Percentiles rank a stretch among this genome's conserved stretches.
These are phyloP conservation scores for Picea glauca DNA, from an alignment of 75 land plant species.

Conservation along the genomic window DNA sequence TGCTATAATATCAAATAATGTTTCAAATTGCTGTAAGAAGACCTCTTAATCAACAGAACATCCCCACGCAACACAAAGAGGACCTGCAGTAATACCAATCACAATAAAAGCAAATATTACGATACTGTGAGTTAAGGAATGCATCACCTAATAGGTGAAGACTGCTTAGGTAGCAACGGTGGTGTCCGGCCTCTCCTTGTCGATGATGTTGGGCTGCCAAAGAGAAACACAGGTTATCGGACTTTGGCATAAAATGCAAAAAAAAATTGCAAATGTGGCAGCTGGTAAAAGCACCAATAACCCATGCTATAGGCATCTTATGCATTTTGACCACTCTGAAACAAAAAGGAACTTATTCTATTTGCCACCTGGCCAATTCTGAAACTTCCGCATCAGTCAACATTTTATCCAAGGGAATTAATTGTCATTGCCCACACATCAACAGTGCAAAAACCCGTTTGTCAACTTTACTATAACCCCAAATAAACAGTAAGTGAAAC, in stretches of 20 bases:
- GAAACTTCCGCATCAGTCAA: no score
- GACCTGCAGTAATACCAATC: neutral
- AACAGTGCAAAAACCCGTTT: no score
- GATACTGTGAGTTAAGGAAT: neutral
- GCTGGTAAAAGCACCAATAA: neutral
- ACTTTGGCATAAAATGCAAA: neutral
- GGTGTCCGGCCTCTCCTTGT: slow-evolving; percentile 51
- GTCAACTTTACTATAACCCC: no score
- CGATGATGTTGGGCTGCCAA: slow-evolving; percentile 30
- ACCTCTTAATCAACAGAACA: neutral
- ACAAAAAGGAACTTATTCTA: neutral
- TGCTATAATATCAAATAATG: no score
- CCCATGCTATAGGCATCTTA: neutral
- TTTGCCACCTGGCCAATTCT: no score
- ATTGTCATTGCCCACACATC: no score
- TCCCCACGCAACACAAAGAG: no score
- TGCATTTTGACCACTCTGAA: neutral
- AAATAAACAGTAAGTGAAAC: no score
- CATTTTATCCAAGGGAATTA: no score
- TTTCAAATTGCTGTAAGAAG: neutral
- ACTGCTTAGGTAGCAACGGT: slow-evolving; percentile 33
- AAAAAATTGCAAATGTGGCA: neutral
- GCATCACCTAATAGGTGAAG: slow-evolving; percentile 46
- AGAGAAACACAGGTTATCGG: neutral
- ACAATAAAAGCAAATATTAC: neutral